phyloP scores from a whole-genome alignment of 1,284 basidiomycete species.

The Meripilus lineatus region DNA sequence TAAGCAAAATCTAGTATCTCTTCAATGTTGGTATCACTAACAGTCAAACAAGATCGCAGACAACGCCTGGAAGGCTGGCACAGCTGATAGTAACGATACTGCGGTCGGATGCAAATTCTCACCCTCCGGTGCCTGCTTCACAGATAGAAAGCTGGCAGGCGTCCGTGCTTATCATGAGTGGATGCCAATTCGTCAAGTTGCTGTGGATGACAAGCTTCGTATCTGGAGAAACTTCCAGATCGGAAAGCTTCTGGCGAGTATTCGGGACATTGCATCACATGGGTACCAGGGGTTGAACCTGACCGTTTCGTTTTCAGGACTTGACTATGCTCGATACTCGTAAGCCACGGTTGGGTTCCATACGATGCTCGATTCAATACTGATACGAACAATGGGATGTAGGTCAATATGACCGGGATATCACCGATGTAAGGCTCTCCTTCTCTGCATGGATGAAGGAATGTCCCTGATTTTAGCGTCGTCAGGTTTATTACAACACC shows the following conservation, averaged over 20 bases:
- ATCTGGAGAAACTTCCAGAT: constrained; percentile 69
- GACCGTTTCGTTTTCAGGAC: too few relatives aligned
- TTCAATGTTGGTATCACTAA: constrained; percentile 2
- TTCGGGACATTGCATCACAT: too few relatives aligned
- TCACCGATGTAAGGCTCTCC: constrained; percentile 58
- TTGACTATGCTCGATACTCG: constrained; percentile 61
- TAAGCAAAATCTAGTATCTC: constrained; percentile 10
- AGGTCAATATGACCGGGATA: constrained; percentile 60
- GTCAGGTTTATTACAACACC: constrained; percentile 53
- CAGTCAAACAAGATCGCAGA: constrained; percentile 61
- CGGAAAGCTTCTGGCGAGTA: constrained; percentile 42
- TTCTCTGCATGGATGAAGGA: neutral
- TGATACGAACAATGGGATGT: too few relatives aligned
- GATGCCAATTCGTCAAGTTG: constrained; percentile 66
- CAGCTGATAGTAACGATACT: constrained; percentile 60
- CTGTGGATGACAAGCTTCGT: constrained; percentile 52
- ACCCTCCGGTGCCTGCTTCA: constrained; percentile 53
- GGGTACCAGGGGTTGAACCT: too few relatives aligned
- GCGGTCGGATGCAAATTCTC: constrained; percentile 49
- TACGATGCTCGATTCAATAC: too few relatives aligned
- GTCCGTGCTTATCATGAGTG: constrained; percentile 66
- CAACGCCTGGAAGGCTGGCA: constrained; percentile 62
- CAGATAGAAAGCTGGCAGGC: constrained; percentile 58
- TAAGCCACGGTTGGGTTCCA: too few relatives aligned
- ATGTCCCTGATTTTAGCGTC: neutral